Evolutionary conservation across 176 grass and related monocot species (phyloP), one percentile per base, ranked within the genome.

Genomic region (Rhynchospora tenuis): DNA sequence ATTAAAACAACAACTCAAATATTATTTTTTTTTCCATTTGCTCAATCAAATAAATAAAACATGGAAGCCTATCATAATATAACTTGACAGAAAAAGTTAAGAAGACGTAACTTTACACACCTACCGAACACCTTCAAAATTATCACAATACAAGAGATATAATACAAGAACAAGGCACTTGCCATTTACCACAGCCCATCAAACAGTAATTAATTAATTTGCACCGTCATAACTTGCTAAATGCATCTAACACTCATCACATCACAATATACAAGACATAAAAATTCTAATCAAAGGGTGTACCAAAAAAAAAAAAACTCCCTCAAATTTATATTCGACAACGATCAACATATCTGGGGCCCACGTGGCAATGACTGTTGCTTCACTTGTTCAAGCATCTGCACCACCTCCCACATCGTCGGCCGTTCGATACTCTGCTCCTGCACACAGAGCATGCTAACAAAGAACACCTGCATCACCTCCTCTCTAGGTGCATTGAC

Each of bases 341-440:
- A 29, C 9, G 17, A 77, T 77, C 51, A 33, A 31, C 47, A 31
- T 10, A 4, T 28, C 2, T 5, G 24, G 50, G 50, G 31, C 50
- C 73, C 15, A 31, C 24, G 50, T 19, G 73, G 8, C 73, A 56
- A 7, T 1, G 46, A 74, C 1, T 5, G 74, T 0, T 86, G 87
- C 62, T 79, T 90, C 11, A 90, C 90, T 59, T 95, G 93, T 59
- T 95, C 86, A 5, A 95, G 82, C 93, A 95, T 95, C 62, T 92
- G 90, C 38, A 95, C 93, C 62, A 95, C 93, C 43, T 95, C 93
- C 46, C 90, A 86, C 93, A 95, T 95, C 78, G 93, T 92, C 29
- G 93, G 93, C 4, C 93, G 86, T 84, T 95, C 85, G 3, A 95
- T 84, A 85, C 90, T 95, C 42, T 89, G 93, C 83, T 95, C 93